phyloP scores from a whole-genome alignment of 148 eudicot species.

The Limonium bicolor region DNA sequence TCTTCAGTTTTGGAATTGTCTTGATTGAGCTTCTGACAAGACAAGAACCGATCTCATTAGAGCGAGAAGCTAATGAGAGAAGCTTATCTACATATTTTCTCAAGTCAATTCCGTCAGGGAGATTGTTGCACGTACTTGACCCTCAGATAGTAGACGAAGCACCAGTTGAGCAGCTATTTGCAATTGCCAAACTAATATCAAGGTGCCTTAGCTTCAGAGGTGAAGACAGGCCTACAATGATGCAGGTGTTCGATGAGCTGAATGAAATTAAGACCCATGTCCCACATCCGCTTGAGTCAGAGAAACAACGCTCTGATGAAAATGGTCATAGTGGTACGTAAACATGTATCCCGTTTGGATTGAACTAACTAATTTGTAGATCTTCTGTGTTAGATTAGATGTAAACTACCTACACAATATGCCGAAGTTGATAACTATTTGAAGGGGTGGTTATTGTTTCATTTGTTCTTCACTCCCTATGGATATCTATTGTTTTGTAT shows the following conservation, averaged over 20 bases:
- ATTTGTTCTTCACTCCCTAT: too few species aligned
- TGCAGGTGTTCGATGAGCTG: slow-evolving; percentile 1
- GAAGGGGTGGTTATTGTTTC: neutral
- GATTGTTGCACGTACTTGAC: neutral
- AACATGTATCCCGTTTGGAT: neutral
- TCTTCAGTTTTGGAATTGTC: slow-evolving; percentile 5
- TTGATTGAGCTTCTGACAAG: slow-evolving; percentile 1
- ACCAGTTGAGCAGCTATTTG: neutral
- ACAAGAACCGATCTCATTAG: neutral
- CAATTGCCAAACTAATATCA: neutral
- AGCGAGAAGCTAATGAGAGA: neutral
- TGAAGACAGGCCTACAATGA: slow-evolving; percentile 8
- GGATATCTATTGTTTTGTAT: too few species aligned
- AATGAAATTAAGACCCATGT: neutral
- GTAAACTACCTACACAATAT: neutral
- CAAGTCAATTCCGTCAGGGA: neutral
- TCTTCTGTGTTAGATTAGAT: neutral
- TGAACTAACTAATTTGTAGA: neutral
- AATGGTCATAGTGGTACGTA: slow-evolving; percentile 5
- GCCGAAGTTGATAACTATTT: neutral
- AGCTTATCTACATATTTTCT: neutral
- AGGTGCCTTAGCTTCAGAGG: neutral
- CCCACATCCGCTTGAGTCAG: neutral
- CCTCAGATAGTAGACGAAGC: neutral
- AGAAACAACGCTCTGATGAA: neutral